Evolutionary conservation across 2,329 filamentous ascomycete genomes (phyloP).

Genomic region (Aspergillus persii): DNA sequence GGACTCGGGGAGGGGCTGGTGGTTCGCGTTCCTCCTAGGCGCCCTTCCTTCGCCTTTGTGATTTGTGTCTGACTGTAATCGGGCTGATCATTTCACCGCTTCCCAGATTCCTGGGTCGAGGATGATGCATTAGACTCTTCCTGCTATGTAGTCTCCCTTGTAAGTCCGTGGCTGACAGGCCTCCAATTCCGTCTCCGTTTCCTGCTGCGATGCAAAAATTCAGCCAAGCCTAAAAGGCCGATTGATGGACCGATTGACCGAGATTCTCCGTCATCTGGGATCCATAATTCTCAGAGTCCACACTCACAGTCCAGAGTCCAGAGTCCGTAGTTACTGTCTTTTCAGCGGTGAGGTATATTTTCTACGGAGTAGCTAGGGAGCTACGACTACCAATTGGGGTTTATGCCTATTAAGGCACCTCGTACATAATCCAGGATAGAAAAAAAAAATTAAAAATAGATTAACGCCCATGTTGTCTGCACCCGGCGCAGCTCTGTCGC

Average conservation of each 20-base stretch:
- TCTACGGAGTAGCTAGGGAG: background rate
- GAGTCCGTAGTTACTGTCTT: background rate
- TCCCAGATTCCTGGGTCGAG: conserved; percentile 19
- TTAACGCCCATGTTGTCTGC: background rate
- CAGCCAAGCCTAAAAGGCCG: background rate
- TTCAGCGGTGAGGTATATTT: background rate
- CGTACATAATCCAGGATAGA: background rate
- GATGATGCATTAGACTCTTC: conserved; percentile 1
- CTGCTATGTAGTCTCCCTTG: conserved; percentile 1
- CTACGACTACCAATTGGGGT: background rate
- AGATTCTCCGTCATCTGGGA: background rate
- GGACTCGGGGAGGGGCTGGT: background rate
- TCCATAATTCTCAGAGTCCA: background rate
- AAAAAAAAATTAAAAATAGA: background rate
- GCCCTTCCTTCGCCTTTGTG: background rate
- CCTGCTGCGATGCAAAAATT: background rate
- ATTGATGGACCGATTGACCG: background rate
- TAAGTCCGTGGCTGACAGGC: background rate
- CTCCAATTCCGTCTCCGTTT: background rate
- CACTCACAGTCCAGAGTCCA: background rate
- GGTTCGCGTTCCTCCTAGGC: too few species aligned
- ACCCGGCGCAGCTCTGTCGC: background rate
- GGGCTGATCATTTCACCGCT: conserved; percentile 18
- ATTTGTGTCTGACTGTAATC: background rate
- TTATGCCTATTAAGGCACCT: background rate